Evolutionary conservation across 495 filamentous ascomycete species (phyloP), one percentile per base, ranked within the genome.

Genomic region (Neurospora sp.): DNA sequence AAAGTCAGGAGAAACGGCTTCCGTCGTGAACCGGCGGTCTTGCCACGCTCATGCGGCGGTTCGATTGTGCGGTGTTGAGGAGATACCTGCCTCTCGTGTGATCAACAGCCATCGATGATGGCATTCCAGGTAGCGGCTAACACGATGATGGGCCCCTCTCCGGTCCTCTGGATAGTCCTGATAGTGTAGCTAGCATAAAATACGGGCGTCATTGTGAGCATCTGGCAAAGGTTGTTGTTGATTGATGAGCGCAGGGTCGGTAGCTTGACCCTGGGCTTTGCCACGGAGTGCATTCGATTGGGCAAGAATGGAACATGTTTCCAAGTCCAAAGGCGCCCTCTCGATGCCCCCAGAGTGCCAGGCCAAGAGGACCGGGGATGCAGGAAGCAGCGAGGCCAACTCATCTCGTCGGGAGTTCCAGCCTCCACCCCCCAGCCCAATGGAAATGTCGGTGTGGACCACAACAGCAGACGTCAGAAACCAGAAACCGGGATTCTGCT

Each of bases 391-490:
- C 73, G 71, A 76, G 71, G 77, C 75, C 78, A 76, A 68, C 75
- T 70, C 78, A 79, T 75, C 75, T 70, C 78, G 78, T 75, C 73
- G 20, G 35, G 37, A 37, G 68, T 69, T 74, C 76, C 73, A 77
- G 73, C 71, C 73, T 73, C 76, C 76, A 78, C 73, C 74, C 75
- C 68, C 59, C 69, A 76, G 69, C 71, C 74, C 69, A 80, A 61
- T 61, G 53, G 53, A 61, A 80, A 80, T 78, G 79, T 80, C 79
- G 79, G 79, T 80, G 79, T 80, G 77, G 74, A 66, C 73, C 69
- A 70, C 42, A 69, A 35, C 27, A 61, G 53, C 53, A 61, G 53
- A 61, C 53, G 53, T 61, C 53, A 61, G 27, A 61, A 61, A 61
- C 53, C 53, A 61, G 53, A 61, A 61, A 61, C 53, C 53, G 53